phyloP scores from a whole-genome alignment of 2,329 filamentous ascomycete species.

The Fusarium foetens region DNA sequence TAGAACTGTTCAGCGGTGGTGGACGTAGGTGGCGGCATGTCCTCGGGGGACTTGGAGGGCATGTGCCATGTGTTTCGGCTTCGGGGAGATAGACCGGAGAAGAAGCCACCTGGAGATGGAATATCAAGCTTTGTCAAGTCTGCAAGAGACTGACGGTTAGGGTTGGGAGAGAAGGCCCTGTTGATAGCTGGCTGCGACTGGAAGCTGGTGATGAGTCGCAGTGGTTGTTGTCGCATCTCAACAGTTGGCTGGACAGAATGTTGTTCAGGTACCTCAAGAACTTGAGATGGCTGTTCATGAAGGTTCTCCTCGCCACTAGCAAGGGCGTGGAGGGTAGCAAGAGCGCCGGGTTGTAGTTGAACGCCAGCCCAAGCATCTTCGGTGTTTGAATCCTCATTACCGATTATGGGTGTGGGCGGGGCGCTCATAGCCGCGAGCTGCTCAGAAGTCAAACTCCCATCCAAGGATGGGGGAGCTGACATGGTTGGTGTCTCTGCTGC shows the following conservation, averaged over 20 bases:
- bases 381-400: constrained; percentile 61
- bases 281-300: constrained; percentile 56
- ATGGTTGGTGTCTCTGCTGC: constrained; percentile 74
- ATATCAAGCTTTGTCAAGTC: constrained; percentile 86
- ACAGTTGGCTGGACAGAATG: constrained; percentile 35
- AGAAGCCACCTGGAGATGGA: constrained; percentile 91
- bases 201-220: constrained; percentile 60
- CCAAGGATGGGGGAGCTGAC: constrained; percentile 86
- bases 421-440: constrained; percentile 86
- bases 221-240: constrained; percentile 64
- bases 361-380: constrained; percentile 77
- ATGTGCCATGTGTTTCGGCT: constrained; percentile 86
- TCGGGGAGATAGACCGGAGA: constrained; percentile 81
- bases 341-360: constrained; percentile 79
- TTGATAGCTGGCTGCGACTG: constrained; percentile 36
- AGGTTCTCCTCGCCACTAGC: constrained; percentile 71
- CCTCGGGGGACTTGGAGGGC: constrained; percentile 63
- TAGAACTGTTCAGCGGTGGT: constrained; percentile 95
- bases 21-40: constrained; percentile 76
- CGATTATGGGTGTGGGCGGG: constrained; percentile 82
- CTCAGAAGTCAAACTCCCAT: constrained; percentile 89
- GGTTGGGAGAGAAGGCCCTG: constrained; percentile 45
- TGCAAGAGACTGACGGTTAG: constrained; percentile 66
- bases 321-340: constrained; percentile 82
- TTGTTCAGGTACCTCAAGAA: constrained; percentile 57